phyloP scores from a whole-genome alignment of 768 basidiomycete genomes.

The Hydnomerulius pinastri region DNA sequence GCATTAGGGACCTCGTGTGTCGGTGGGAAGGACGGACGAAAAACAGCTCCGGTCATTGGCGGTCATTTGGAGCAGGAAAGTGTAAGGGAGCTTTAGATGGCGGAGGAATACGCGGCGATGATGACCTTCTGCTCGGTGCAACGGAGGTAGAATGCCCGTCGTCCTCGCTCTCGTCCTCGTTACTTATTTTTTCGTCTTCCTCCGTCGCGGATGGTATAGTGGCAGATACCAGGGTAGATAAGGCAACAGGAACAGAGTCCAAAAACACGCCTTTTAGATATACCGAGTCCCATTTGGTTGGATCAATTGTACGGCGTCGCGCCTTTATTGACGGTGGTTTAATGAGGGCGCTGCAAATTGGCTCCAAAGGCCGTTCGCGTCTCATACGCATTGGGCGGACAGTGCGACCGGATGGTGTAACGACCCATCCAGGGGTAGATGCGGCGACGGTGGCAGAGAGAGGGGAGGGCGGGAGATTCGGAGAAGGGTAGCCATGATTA shows the following conservation, averaged over 20 bases:
- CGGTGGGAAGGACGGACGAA: not conserved
- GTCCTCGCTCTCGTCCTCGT: not conserved
- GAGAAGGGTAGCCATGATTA: conserved; percentile 45
- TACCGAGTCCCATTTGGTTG: conserved; percentile 66
- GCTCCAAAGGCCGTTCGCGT: conserved; percentile 59
- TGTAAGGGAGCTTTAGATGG: too few species aligned
- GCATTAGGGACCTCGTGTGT: not conserved
- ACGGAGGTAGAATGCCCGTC: too few species aligned
- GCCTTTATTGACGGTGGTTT: conserved; percentile 60
- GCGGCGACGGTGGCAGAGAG: conserved; percentile 61
- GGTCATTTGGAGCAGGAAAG: too few species aligned
- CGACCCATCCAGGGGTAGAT: conserved; percentile 62
- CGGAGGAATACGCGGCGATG: too few species aligned
- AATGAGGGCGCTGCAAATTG: conserved; percentile 13
- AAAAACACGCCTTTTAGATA: conserved; percentile 73
- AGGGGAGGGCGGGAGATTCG: conserved; percentile 67
- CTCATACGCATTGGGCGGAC: conserved; percentile 71
- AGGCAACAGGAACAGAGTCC: conserved; percentile 34
- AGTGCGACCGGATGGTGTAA: conserved; percentile 65
- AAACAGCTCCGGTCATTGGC: not conserved
- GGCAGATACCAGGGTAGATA: not conserved
- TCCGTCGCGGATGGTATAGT: not conserved
- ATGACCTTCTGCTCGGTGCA: too few species aligned
- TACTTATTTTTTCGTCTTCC: not conserved
- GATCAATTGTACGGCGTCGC: conserved; percentile 67